Conservation (phyloP, 352 stramenopile genomes). For the Pythium biforme region DNA sequence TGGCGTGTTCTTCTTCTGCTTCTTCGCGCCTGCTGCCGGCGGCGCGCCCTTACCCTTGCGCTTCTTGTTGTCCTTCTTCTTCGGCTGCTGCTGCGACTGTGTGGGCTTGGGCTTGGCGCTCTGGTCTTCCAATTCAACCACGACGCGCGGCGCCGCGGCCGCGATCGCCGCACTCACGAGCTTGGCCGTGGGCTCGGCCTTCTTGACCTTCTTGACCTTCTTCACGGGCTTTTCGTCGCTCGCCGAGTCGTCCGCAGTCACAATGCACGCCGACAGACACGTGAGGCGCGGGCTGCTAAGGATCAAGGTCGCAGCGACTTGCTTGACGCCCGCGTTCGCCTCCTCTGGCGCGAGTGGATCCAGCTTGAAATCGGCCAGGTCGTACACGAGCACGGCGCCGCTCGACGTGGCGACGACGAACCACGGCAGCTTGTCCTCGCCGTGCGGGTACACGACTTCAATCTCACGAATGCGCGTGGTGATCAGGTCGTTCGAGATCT, state of each 20-base stretch:
- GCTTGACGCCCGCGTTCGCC: slow-evolving; percentile 51
- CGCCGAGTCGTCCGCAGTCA: slow-evolving; percentile 30
- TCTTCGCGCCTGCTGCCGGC: slow-evolving; percentile 11
- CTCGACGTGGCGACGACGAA: slow-evolving; percentile 77
- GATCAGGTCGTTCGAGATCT: slow-evolving; percentile 62
- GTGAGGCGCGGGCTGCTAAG: slow-evolving; percentile 76
- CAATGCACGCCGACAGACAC: slow-evolving; percentile 64
- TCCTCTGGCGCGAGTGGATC: slow-evolving; percentile 49
- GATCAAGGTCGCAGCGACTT: slow-evolving; percentile 58
- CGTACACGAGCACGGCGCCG: slow-evolving; percentile 78
- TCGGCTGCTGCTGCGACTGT: slow-evolving; percentile 8
- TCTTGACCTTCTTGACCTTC: slow-evolving; percentile 38
- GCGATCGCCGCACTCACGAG: slow-evolving; percentile 20
- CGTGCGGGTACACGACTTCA: slow-evolving; percentile 66
- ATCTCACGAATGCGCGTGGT: slow-evolving; percentile 72
- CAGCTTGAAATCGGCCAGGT: slow-evolving; percentile 62
- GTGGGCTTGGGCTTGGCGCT: background rate
- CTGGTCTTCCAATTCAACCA: slow-evolving; percentile 60
- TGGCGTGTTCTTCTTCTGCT: slow-evolving; percentile 26
- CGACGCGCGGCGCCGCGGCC: slow-evolving; percentile 49
- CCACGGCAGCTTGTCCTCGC: slow-evolving; percentile 55
- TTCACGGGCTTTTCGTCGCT: slow-evolving; percentile 26
- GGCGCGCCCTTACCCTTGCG: slow-evolving; percentile 17
- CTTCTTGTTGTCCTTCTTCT: slow-evolving; percentile 20
- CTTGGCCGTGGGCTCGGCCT: slow-evolving; percentile 23